Percentiles rank a stretch among this genome's conserved stretches.
These are phyloP conservation scores for Domatiomyces globalis DNA, from an alignment of 2,329 filamentous ascomycete genomes.

Conservation along the genomic window DNA sequence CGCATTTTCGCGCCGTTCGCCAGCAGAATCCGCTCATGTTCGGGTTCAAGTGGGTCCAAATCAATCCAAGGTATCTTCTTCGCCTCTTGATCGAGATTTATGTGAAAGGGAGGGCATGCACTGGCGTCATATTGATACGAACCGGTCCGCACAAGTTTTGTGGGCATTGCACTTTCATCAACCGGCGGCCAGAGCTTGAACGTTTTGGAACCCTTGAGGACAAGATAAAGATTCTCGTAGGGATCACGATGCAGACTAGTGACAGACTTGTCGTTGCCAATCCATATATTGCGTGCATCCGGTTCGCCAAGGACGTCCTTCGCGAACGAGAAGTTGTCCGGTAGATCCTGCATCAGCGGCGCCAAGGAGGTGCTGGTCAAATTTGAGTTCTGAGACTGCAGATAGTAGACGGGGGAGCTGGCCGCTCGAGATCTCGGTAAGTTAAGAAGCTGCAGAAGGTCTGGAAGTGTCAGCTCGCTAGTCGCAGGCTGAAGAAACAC, in stretches of 20 bases:
- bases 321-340: slow-evolving; percentile 11
- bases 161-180: slow-evolving; percentile 15
- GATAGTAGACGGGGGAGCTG: slow-evolving; percentile 12
- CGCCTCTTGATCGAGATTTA: not conserved
- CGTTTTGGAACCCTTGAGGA: slow-evolving; percentile 13
- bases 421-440: not conserved
- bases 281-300: slow-evolving; percentile 18
- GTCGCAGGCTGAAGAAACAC: slow-evolving; percentile 17
- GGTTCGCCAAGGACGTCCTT: slow-evolving; percentile 9
- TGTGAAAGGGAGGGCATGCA: not conserved
- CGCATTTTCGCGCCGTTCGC: not conserved
- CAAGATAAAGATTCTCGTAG: slow-evolving; percentile 19
- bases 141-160: slow-evolving; percentile 9
- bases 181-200: slow-evolving; percentile 16
- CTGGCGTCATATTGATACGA: slow-evolving; percentile 1
- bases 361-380: slow-evolving; percentile 11
- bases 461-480: slow-evolving; percentile 9
- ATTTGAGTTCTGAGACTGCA: slow-evolving; percentile 19
- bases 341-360: slow-evolving; percentile 8
- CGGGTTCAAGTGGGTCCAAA: slow-evolving; percentile 8
- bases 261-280: slow-evolving; percentile 13
- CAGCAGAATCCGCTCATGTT: not conserved
- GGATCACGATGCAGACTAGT: slow-evolving; percentile 18
- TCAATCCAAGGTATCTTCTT: slow-evolving; percentile 17
- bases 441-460: slow-evolving; percentile 9